Evolutionary conservation across 257 asterid species (phyloP), one percentile per base, ranked within the genome.

Genomic region (Leonotis leonurus): DNA sequence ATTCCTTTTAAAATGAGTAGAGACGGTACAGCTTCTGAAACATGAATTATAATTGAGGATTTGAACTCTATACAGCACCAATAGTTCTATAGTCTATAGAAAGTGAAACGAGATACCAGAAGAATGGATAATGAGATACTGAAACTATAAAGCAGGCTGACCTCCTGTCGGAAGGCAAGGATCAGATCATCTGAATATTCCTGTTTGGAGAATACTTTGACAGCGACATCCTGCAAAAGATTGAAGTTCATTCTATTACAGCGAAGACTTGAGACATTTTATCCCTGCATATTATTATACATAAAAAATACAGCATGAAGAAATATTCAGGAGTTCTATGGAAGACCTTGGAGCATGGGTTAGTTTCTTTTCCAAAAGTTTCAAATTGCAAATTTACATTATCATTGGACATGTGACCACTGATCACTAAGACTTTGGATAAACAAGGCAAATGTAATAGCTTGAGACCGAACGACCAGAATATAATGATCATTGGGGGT

Each of bases 181-280:
- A 93, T 85, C 57, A 85, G 32, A 46, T 89, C 99, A 61, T 87
- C 95, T 1, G 99, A 79, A 80, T 85, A 89, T 71, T 93, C 96
- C 72, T 85, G 94, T 73, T 79, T 82, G 59, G 99, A 83, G 83
- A 93, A 93, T 62, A 85, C 87, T 83, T 93, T 93, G 70, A 93
- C 97, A 44, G 97, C 97, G n/a, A 93, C 96, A 71, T 93, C 99
- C 99, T 93, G 85, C 80, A 66, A 13, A 64, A 67, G 40, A 78
- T 30, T 65, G 54, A 51, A n/a, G 37, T 56, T 44, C 49, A 22
- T 39, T 48, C 74, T 65, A 72, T 73, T 63, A 45, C 41, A 69
- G 33, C 35, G 56, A 57, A 24, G 55, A 71, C 50, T 56, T 50
- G n/a, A n/a, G 32, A 54, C 10, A 46, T 56, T 40, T 22, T 22